Percentiles rank a stretch among this genome's conserved stretches.
phyloP scores from a whole-genome alignment of 306 rosid species.

The Cicer arietinum region DNA sequence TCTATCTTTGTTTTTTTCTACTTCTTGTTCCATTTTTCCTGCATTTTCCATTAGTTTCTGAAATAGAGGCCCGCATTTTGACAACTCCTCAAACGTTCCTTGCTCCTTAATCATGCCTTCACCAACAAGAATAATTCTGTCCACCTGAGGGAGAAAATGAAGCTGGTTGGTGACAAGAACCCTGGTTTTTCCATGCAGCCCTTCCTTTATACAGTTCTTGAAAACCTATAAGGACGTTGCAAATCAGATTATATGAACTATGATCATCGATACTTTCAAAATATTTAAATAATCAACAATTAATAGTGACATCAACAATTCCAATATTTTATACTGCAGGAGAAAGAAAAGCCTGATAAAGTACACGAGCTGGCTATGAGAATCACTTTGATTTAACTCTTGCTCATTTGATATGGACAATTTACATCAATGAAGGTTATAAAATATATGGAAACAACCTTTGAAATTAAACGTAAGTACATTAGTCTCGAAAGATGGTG shows the following conservation, averaged over 20 bases:
- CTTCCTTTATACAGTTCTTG: slow-evolving; percentile 83
- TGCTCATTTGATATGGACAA: slow-evolving; percentile 5
- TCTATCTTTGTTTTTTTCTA: slow-evolving; percentile 44
- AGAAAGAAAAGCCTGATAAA: slow-evolving; percentile 11
- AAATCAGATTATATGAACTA: slow-evolving; percentile 26
- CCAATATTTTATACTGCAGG: background rate
- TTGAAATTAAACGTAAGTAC: too few species aligned
- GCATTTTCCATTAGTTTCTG: slow-evolving; percentile 94
- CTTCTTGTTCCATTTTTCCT: slow-evolving; percentile 77
- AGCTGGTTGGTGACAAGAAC: slow-evolving; percentile 94
- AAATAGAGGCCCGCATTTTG: slow-evolving; percentile 68
- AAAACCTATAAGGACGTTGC: slow-evolving; percentile 63
- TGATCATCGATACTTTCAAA: slow-evolving; percentile 15
- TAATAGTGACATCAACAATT: slow-evolving; percentile 4
- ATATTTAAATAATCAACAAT: slow-evolving; percentile 3
- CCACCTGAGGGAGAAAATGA: slow-evolving; percentile 92
- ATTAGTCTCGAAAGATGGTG: background rate
- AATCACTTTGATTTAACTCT: slow-evolving; percentile 1
- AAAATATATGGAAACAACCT: background rate
- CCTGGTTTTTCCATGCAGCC: slow-evolving; percentile 76
- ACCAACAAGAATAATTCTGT: slow-evolving; percentile 67
- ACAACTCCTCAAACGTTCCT: slow-evolving; percentile 88
- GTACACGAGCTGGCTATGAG: background rate
- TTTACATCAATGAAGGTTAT: slow-evolving; percentile 9
- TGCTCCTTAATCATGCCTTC: slow-evolving; percentile 75